Base-by-base conservation (phyloP, 257 asterid genomes). In the Voacanga thouarsii region DNA sequence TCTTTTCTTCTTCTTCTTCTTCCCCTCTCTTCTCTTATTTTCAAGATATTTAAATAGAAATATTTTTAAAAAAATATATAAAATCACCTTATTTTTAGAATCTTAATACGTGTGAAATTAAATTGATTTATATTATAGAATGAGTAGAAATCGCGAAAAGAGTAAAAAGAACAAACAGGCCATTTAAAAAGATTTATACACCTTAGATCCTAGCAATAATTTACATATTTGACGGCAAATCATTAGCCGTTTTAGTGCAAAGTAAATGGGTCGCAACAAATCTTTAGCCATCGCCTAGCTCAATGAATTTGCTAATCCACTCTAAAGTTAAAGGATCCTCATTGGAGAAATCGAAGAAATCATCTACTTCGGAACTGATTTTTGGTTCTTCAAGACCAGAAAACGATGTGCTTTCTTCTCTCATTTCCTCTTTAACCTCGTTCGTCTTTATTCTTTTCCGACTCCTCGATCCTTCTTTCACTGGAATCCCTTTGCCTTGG, bases 291-390 rank as follows among this genome's bases (percentile, higher is more conserved):
- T 68, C 65, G 45, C 74, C 77, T 50, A 45, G 75, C 43, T 77
- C 83, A 39, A 83, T 72, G 66, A 89, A 89, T 30, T 86, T 85
- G 76, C 84, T 75, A 65, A 89, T 82, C 92, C 92, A 88, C 66
- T 86, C 87, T 77, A 86, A 49, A n/a, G 94, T 89, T 18, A 89
- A 81, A 53, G 92, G 92, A 19, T 86, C 81, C 80, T 88, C 90
- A 37, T 89, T 89, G 45, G 90, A 86, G 85, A 88, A 88, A 81
- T 89, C 90, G 56, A 88, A 89, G 83, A 89, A 86, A 59, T 88
- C 90, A 72, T 87, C 89, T 56, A 57, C 80, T 70, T 85, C 83
- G 65, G 75, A 59, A 67, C 73, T 75, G 50, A 16, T 73, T 67
- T 71, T 64, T n/a, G 79, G 71, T 15, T 77, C 84, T 81, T 77